phyloP scores from a whole-genome alignment of 1,284 basidiomycete genomes.

The Rhodotorula glutinis region DNA sequence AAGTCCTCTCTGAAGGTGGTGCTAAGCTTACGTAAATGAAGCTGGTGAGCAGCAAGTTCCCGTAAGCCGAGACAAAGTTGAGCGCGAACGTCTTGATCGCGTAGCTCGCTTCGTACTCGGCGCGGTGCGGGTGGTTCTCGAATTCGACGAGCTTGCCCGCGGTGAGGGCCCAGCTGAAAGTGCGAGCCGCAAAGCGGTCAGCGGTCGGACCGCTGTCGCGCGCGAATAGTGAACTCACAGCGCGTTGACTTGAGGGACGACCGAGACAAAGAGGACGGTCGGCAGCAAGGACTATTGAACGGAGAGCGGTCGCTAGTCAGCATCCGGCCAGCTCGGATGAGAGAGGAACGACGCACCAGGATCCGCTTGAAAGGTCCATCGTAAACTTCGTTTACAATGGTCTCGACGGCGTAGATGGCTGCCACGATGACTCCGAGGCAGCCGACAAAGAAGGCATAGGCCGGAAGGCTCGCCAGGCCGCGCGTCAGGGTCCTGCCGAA shows the following conservation, averaged over 20 bases:
- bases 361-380: conserved; percentile 76
- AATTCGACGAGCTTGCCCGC: conserved; percentile 73
- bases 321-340: too few species aligned
- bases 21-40: conserved; percentile 65
- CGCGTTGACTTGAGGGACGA: conserved; percentile 79
- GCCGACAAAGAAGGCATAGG: conserved; percentile 71
- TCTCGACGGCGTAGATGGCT: conserved; percentile 49
- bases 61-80: conserved; percentile 82
- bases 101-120: conserved; percentile 66
- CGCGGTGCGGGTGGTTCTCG: conserved; percentile 70
- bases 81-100: conserved; percentile 90
- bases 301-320: too few species aligned
- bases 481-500: conserved; percentile 23
- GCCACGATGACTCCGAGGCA: conserved; percentile 58
- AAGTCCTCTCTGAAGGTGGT: too few species aligned
- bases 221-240: conserved; percentile 7
- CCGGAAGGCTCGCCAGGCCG: conserved; percentile 65
- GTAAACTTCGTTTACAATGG: conserved; percentile 58
- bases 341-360: conserved; percentile 71
- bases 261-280: conserved; percentile 74
- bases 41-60: conserved; percentile 56
- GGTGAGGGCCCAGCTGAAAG: conserved; percentile 62
- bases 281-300: conserved; percentile 66
- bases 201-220: neutral
- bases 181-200: neutral